Percentiles rank a stretch among this genome's conserved stretches.
Conservation (phyloP, 148 eudicot genomes). For the Fallopia convolvulus region DNA sequence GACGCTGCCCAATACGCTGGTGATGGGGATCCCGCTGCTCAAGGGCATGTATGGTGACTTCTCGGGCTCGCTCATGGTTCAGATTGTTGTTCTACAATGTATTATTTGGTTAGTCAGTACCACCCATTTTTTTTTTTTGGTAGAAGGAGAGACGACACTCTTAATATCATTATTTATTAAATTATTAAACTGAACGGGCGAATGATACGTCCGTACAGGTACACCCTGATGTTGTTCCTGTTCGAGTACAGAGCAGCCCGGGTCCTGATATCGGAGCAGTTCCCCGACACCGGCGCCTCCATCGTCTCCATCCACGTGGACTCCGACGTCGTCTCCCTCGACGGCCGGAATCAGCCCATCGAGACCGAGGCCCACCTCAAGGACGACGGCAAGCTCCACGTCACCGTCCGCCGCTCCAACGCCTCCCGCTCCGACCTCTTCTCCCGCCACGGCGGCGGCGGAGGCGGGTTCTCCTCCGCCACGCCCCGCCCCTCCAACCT, state of each 20-base stretch:
- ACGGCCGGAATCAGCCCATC: conserved; percentile 35
- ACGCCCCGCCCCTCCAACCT: conserved; percentile 47
- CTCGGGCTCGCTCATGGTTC: conserved; percentile 29
- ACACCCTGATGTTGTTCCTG: conserved; percentile 54
- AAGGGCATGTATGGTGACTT: conserved; percentile 33
- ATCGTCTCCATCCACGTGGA: conserved; percentile 57
- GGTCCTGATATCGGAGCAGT: conserved; percentile 49
- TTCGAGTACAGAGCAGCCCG: conserved; percentile 54
- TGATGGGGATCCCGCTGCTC: conserved; percentile 34
- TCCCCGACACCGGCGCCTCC: conserved; percentile 56
- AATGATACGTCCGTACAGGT: not conserved
- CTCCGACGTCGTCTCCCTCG: conserved; percentile 53
- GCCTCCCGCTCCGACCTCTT: conserved; percentile 55
- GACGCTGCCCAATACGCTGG: conserved; percentile 32
- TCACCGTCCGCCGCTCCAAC: conserved; percentile 49
- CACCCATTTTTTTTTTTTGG: no score
- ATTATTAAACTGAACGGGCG: no score
- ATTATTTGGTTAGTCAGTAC: conserved; percentile 55
- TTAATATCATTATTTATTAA: no score
- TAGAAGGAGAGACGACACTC: no score
- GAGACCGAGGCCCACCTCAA: conserved; percentile 50
- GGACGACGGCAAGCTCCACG: conserved; percentile 56
- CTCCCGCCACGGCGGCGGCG: conserved; percentile 29
- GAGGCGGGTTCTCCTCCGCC: conserved; percentile 12
- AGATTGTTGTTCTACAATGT: conserved; percentile 56